Evolutionary conservation across 2,329 filamentous ascomycete species (phyloP), one percentile per base, ranked within the genome.

Genomic region (Volutella citrinella): DNA sequence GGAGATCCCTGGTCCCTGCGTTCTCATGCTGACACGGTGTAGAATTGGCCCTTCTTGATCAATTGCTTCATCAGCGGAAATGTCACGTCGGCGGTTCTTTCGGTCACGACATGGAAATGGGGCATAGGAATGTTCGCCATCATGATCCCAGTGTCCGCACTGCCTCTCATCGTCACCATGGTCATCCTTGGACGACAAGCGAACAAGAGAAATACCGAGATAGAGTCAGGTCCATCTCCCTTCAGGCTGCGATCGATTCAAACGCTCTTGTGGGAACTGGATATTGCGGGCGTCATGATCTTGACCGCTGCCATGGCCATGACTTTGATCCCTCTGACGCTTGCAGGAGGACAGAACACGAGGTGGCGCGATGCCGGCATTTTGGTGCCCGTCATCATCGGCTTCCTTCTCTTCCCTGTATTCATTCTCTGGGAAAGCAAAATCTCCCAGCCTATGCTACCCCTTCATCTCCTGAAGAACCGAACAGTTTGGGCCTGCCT

Each of bases 1-100:
- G n/a, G n/a, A n/a, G n/a, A n/a, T n/a, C n/a, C n/a, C n/a, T n/a
- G n/a, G n/a, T n/a, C n/a, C n/a, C n/a, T n/a, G n/a, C n/a, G n/a
- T n/a, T n/a, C n/a, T n/a, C n/a, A n/a, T n/a, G n/a, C n/a, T n/a
- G n/a, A n/a, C n/a, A n/a, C n/a, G n/a, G n/a, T n/a, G n/a, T n/a
- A n/a, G n/a, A n/a, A n/a, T n/a, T n/a, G n/a, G n/a, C 78, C 78
- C 0, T 80, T 78, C 47, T 51, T 81, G 27, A 64, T 78, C 54
- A 82, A 82, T 48, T 78, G 78, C 1, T 83, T 78, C 78, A 67
- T 82, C 11, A 75, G 74, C 40, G 79, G 78, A 14, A 70, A 76
- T 41, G 59, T 83, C 30, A 69, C 74, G 0, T 51, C 56, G 0
- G 65, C 72, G 0, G 73, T 81, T 1, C 49, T 81, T 14, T 46